phyloP scores from a whole-genome alignment of 2,329 filamentous ascomycete genomes.

The Hymenoscyphus fructigenus region DNA sequence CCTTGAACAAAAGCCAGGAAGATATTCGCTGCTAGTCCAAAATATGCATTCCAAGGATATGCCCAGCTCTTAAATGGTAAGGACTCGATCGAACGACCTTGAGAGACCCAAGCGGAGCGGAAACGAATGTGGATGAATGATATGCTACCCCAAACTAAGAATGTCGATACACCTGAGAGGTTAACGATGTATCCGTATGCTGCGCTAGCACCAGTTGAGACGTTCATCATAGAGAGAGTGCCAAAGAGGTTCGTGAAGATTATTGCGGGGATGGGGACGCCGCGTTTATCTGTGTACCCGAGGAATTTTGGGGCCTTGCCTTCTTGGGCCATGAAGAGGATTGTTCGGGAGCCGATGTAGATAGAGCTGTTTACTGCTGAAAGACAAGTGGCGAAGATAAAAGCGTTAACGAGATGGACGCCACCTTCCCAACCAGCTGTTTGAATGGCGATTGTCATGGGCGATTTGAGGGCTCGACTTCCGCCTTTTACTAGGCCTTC shows the following conservation, averaged over 20 bases:
- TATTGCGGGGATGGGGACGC: slow-evolving; percentile 60
- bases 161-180: slow-evolving; percentile 67
- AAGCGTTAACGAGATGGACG: slow-evolving; percentile 75
- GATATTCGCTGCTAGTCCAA: slow-evolving; percentile 55
- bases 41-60: slow-evolving; percentile 60
- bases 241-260: slow-evolving; percentile 70
- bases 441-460: slow-evolving; percentile 72
- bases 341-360: slow-evolving; percentile 73
- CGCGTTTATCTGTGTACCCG: slow-evolving; percentile 64
- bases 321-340: slow-evolving; percentile 74
- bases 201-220: slow-evolving; percentile 62
- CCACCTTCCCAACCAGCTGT: slow-evolving; percentile 72
- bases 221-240: slow-evolving; percentile 72
- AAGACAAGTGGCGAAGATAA: slow-evolving; percentile 72
- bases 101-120: slow-evolving; percentile 59
- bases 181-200: slow-evolving; percentile 72
- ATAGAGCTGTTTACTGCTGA: slow-evolving; percentile 73
- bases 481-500: slow-evolving; percentile 59
- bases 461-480: slow-evolving; percentile 66
- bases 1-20: slow-evolving; percentile 62
- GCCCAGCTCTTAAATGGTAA: slow-evolving; percentile 55
- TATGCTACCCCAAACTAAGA: slow-evolving; percentile 71
- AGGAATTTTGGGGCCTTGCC: slow-evolving; percentile 69
- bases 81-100: slow-evolving; percentile 54
- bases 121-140: slow-evolving; percentile 72